Evolutionary conservation across 352 stramenopile species (phyloP), one percentile per base, ranked within the genome.

Genomic region (Aphanomyces cochlioides): DNA sequence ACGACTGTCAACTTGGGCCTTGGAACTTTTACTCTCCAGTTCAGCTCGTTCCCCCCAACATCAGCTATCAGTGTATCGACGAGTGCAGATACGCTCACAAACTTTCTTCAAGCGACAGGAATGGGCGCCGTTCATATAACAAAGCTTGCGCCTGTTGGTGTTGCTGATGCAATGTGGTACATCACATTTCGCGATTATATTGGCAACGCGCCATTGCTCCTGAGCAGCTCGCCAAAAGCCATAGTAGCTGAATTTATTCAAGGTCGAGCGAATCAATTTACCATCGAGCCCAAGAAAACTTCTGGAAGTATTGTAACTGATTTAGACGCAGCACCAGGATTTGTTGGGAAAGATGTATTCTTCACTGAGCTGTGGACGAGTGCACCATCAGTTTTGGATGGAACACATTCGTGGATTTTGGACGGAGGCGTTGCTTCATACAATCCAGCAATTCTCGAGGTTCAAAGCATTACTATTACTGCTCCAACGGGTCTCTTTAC

Each of bases 351-450:
- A 13, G 96, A 99, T 76, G 47, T 92, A 1, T 99, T 99, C 74
- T 99, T 96, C 80, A 98, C 95, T 1, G 96, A 99, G 73, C 73
- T 98, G 12, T 98, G 93, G 90, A 84, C 84, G 7, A 88, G 88
- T 3, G 76, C 84, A 6, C 78, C 88, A 4, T 81, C 80, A 13
- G 75, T 96, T 3, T 60, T 96, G 19, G 87, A 97, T 65, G 93
- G 92, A 7, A 97, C 93, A 3, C 89, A 98, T 70, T 66, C 67
- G 3, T 98, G 97, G 77, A 88, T 97, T 17, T 90, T 85, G 15
- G 93, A 98, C 63, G 90, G 92, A 17, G 95, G 93, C 10, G 75
- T 96, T 2, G 91, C 95, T 3, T 79, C 79, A 36, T 99, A 98
- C 75, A 97, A 97, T 47, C 77, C 90, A 0, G 80, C 88, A 5